A percentile compares a stretch with the other conserved stretches of the same genome.
Conservation (phyloP, 1,139 yeast genomes). For the Protomyces inundatus region DNA sequence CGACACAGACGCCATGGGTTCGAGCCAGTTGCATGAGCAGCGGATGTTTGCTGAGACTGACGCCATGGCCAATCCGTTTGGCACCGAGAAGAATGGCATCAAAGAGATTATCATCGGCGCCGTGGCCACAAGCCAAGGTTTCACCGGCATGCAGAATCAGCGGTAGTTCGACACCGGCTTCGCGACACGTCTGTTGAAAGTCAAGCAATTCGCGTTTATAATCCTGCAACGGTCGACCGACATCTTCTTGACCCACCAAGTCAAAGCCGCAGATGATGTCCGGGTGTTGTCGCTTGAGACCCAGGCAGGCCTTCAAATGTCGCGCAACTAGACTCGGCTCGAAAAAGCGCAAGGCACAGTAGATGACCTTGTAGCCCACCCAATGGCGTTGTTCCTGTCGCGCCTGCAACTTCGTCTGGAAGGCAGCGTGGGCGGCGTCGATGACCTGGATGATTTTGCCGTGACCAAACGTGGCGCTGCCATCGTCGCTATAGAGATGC, state of each 20-base stretch:
- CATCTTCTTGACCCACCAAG: slow-evolving; percentile 3
- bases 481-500: not conserved
- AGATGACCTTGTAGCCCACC: not conserved
- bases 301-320: not conserved
- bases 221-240: not conserved
- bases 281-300: not conserved
- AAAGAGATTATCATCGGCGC: not conserved
- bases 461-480: not conserved
- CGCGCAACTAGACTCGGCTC: not conserved
- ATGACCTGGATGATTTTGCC: not conserved
- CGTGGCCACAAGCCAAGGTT: not conserved
- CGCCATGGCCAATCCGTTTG: not conserved
- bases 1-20: not conserved
- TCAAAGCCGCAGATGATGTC: not conserved
- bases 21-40: not conserved
- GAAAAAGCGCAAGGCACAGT: not conserved
- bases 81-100: slow-evolving; percentile 2
- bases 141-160: slow-evolving; percentile 2
- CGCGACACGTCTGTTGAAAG: not conserved
- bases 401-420: not conserved
- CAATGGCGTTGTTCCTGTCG: not conserved
- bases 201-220: not conserved
- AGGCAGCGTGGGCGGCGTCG: not conserved
- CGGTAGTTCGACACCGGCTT: not conserved
- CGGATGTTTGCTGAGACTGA: not conserved